Conservation (phyloP, 495 filamentous ascomycete genomes). For the Margaritispora aquatica region DNA sequence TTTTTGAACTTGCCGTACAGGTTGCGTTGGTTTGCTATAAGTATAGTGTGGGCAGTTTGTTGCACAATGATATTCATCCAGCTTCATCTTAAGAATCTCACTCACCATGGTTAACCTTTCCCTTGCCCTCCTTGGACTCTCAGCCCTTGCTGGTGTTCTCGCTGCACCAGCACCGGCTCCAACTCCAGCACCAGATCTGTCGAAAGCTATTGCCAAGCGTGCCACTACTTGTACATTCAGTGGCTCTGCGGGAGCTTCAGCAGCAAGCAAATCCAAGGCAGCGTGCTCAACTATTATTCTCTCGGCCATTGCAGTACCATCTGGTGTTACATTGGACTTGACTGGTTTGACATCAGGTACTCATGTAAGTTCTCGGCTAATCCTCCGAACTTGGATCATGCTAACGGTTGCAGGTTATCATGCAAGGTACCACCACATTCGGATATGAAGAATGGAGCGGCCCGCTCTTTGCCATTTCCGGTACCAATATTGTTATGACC, state of each 20-base stretch:
- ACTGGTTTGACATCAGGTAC: slow-evolving; percentile 33
- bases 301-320: slow-evolving; percentile 32
- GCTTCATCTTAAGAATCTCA: background rate
- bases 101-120: slow-evolving; percentile 9
- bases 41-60: background rate
- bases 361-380: slow-evolving; percentile 26
- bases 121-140: slow-evolving; percentile 3
- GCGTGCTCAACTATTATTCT: slow-evolving; percentile 40
- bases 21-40: background rate
- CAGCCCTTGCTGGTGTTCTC: slow-evolving; percentile 2
- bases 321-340: slow-evolving; percentile 2
- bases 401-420: slow-evolving; percentile 32
- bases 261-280: slow-evolving; percentile 33
- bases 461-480: slow-evolving; percentile 42
- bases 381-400: background rate
- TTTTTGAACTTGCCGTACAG: no score
- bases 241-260: slow-evolving; percentile 29
- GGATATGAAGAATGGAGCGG: slow-evolving; percentile 45
- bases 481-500: slow-evolving; percentile 39
- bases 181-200: slow-evolving; percentile 2
- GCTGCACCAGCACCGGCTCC: slow-evolving; percentile 6
- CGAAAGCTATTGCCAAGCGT: slow-evolving; percentile 11
- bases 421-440: slow-evolving; percentile 43
- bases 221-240: slow-evolving; percentile 34
- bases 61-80: no score